A percentile compares a stretch with the other conserved stretches of the same genome.
These are phyloP conservation scores for Rhizophagus prolifer DNA, from an alignment of 192 early-diverging fungal genomes.

Conservation along the genomic window DNA sequence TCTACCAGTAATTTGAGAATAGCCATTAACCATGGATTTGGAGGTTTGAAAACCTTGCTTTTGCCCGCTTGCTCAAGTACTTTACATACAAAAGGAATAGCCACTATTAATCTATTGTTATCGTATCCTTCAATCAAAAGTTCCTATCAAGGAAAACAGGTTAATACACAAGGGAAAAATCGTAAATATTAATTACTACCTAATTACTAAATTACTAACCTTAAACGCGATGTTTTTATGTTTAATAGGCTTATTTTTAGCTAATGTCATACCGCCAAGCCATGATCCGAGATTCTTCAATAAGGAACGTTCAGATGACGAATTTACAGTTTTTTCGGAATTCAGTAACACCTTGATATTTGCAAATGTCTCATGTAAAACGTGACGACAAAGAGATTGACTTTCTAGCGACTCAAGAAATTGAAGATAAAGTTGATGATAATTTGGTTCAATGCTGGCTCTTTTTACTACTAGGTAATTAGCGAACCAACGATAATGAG, in stretches of 20 bases:
- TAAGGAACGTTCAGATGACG: constrained; percentile 82
- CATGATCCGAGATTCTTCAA: constrained; percentile 97
- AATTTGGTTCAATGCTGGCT: constrained; percentile 95
- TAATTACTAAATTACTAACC: constrained; percentile 33
- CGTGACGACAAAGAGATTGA: constrained; percentile 65
- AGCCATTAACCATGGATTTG: constrained; percentile 98
- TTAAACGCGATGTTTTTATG: constrained; percentile 96
- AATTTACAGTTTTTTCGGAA: constrained; percentile 89
- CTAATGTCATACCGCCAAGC: constrained; percentile 96
- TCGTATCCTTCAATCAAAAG: constrained; percentile 91
- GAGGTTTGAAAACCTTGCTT: constrained; percentile 88
- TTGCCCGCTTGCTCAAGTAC: constrained; percentile 85
- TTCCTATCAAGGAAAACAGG: constrained; percentile 51
- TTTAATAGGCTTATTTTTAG: constrained; percentile 92
- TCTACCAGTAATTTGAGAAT: constrained; percentile 90
- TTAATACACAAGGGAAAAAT: neutral
- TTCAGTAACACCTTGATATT: constrained; percentile 90
- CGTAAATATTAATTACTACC: neutral
- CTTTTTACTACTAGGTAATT: constrained; percentile 94
- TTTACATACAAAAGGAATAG: constrained; percentile 98
- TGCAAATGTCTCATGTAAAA: constrained; percentile 85
- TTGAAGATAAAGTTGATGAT: constrained; percentile 86
- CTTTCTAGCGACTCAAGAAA: constrained; percentile 78
- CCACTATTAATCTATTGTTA: constrained; percentile 84
- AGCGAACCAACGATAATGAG: constrained; percentile 86